Conservation (phyloP, 345 rosid species). For the Mallotus nudiflorus region DNA sequence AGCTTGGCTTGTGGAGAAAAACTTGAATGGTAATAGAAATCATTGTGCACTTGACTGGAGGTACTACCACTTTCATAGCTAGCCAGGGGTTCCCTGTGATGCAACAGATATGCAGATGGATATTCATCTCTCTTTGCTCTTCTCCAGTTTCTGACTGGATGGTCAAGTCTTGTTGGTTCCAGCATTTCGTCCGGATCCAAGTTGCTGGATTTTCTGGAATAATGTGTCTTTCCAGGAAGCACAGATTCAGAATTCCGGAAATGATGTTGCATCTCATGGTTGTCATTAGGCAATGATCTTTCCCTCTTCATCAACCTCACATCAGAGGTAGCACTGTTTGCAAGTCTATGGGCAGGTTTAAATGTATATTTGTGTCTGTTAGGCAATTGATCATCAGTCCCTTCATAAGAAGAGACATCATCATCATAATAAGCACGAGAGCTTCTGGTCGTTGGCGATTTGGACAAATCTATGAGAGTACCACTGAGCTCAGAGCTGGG, state of each 20-base stretch:
- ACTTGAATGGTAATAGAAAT: slow-evolving; percentile 33
- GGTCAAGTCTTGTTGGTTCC: slow-evolving; percentile 37
- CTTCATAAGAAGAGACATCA: slow-evolving; percentile 70
- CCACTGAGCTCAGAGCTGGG: slow-evolving; percentile 48
- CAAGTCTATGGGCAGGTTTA: slow-evolving; percentile 30
- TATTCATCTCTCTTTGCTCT: slow-evolving; percentile 43
- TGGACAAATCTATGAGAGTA: slow-evolving; percentile 30
- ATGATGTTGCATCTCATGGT: slow-evolving; percentile 28
- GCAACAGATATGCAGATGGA: slow-evolving; percentile 36
- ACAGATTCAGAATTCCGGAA: slow-evolving; percentile 33
- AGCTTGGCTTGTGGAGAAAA: slow-evolving; percentile 42
- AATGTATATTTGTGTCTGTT: slow-evolving; percentile 26
- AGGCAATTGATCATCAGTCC: slow-evolving; percentile 50
- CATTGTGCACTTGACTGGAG: slow-evolving; percentile 45
- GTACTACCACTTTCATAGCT: slow-evolving; percentile 48
- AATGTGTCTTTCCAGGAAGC: slow-evolving; percentile 29
- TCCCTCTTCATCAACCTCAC: slow-evolving; percentile 37
- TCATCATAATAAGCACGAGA: slow-evolving; percentile 64
- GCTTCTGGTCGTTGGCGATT: slow-evolving; percentile 49
- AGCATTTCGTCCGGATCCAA: slow-evolving; percentile 38
- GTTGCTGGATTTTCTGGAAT: slow-evolving; percentile 28
- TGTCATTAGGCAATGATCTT: slow-evolving; percentile 31
- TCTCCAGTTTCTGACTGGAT: slow-evolving; percentile 38
- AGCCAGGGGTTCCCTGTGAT: too few relatives aligned
- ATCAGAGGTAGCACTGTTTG: slow-evolving; percentile 34